These are phyloP conservation scores for Kappamyces sp. DNA, from an alignment of 192 early-diverging fungal species.

Conservation along the genomic window DNA sequence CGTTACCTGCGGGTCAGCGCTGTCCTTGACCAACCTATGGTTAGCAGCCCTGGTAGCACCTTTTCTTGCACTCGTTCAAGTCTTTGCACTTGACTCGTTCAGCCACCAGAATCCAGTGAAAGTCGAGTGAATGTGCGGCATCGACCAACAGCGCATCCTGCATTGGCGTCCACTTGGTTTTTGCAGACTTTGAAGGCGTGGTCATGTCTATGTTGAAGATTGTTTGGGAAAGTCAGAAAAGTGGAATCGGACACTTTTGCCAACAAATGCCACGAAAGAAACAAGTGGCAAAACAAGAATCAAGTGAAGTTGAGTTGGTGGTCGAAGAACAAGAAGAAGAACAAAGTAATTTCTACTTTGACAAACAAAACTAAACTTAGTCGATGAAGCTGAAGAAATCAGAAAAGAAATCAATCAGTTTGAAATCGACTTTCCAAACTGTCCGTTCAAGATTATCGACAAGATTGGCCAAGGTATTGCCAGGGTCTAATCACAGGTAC, in stretches of 20 bases:
- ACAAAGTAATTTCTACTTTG: background rate
- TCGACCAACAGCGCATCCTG: slow-evolving; percentile 11
- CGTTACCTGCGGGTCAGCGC: slow-evolving; percentile 1
- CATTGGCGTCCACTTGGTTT: slow-evolving; percentile 8
- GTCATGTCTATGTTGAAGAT: slow-evolving; percentile 3
- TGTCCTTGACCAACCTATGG: background rate
- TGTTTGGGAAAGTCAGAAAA: slow-evolving; percentile 7
- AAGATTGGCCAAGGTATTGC: slow-evolving; percentile 74
- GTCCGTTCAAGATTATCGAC: slow-evolving; percentile 39
- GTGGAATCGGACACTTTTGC: background rate
- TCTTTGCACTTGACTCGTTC: background rate
- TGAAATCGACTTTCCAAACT: slow-evolving; percentile 5
- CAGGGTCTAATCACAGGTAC: background rate
- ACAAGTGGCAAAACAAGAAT: background rate
- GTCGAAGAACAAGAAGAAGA: background rate
- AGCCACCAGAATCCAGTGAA: slow-evolving; percentile 3
- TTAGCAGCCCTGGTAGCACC: slow-evolving; percentile 5
- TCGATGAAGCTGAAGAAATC: background rate
- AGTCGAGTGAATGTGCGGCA: slow-evolving; percentile 3
- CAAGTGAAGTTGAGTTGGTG: background rate
- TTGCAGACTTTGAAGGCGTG: background rate
- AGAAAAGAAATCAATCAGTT: slow-evolving; percentile 1
- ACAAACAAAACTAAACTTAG: background rate
- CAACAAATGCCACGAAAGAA: background rate
- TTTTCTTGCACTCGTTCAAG: slow-evolving; percentile 5